Base-by-base conservation (phyloP, 441 rosid species). In the Codiaeum variegatum region DNA sequence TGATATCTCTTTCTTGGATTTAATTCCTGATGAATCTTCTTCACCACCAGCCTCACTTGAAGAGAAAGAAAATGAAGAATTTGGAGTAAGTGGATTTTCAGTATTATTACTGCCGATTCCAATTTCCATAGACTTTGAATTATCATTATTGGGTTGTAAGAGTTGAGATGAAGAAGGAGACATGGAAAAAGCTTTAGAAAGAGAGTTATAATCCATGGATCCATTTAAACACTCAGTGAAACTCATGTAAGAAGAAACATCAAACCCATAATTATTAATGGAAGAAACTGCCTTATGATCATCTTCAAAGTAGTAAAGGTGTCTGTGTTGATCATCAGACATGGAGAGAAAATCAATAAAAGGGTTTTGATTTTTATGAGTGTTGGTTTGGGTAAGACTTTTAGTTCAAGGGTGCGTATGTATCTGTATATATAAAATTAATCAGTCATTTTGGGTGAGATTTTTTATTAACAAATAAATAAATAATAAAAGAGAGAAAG, bases 1-100 rank as follows among this genome's bases (percentile, higher is more conserved):
- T 21, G 44, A 40, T 9, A 23, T 26, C 28, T 66, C 73, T 62
- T 70, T 78, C 75, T 70, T 66, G 54, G 16, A 13, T 29, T 74
- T 78, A 40, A 40, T 40, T 40, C 44, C 44, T 13, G 55, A 69
- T 0, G 78, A 77, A 56, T 85, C 93, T 61, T 87, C 90, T 77
- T 88, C 91, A 19, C 82, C 84, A 12, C 86, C 88, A 8, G 89
- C 91, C 74, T 91, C 97, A 36, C 82, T 85, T 18, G 94, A 89
- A 65, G 92, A 88, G 51, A 91, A 93, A 51, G 98, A 93, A 78
- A 83, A 76, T 0, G 96, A 84, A 75, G 96, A 88, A 80, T 81
- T 90, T 5, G 87, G 83, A 15, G 71, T 82, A 4, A 74, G 78
- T 3, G 80, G 80, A 62, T 69, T 74, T 58, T 81, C 83, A 62